Conservation (phyloP, 169 alveolate genomes). For the Plasmodium adleri region DNA sequence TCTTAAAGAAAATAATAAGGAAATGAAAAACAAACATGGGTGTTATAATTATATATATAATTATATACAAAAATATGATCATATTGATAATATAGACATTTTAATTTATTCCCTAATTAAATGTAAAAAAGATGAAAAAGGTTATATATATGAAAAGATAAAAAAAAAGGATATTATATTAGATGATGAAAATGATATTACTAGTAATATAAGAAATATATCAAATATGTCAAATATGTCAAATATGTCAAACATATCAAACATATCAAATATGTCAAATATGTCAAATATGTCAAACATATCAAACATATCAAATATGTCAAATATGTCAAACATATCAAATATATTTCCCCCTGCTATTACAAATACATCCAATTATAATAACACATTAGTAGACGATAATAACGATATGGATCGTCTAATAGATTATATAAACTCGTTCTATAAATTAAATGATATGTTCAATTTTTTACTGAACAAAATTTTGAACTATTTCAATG, state of each 20-base stretch:
- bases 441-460: conserved; percentile 61
- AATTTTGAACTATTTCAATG: conserved; percentile 42
- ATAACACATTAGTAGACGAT: not conserved
- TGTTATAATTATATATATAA: conserved; percentile 26
- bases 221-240: no score
- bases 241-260: not conserved
- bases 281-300: not conserved
- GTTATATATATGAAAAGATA: not conserved
- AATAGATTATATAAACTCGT: conserved; percentile 51
- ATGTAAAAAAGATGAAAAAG: not conserved
- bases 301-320: not conserved
- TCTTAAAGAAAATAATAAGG: conserved; percentile 21
- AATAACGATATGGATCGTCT: conserved; percentile 6
- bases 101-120: conserved; percentile 37
- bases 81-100: conserved; percentile 48
- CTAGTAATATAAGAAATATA: not conserved
- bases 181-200: not conserved
- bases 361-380: not conserved
- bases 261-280: no score
- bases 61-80: conserved; percentile 28
- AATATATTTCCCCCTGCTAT: no score
- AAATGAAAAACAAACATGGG: not conserved
- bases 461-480: conserved; percentile 44
- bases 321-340: not conserved
- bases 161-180: not conserved